Base-by-base conservation (phyloP, 768 basidiomycete species). In the Pleurotus djamor region DNA sequence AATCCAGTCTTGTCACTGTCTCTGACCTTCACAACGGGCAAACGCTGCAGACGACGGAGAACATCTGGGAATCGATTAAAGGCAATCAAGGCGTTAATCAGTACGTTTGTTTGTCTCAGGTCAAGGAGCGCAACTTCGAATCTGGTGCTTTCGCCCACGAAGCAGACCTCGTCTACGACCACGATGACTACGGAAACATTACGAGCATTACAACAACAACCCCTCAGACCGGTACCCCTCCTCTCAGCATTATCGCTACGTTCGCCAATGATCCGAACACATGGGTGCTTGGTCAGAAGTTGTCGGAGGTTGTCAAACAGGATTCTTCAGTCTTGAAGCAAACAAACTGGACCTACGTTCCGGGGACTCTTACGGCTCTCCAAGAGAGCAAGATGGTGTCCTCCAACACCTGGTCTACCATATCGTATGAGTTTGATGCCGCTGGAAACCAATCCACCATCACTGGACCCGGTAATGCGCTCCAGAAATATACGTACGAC, bases 261-360 rank as follows among this genome's bases (percentile, higher is more conserved):
- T 62, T 52, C 36, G 14, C 34, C 10, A 62, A 62, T n/a, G 12
- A 51, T 3, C 48, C 61, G 9, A 35, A 21, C 9, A 9, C 48
- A 8, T 62, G 61, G 61, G 61, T 62, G 21, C 34, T 62, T 32
- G 61, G 61, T 5, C 58, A 62, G 41, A 62, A 62, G 35, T 59
- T 41, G 10, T 34, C 35, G 12, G 54, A 56, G 16, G 44, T 17
- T 5, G 54, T 56, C 14, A 58, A 41, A 5, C 49, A 16, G 44
- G 52, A 34, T 13, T 41, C 12, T 6, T 50, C 50, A n/a, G 9
- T 47, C 32, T 51, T 52, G 50, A 62, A 21, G 44, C 47, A 48
- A 28, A 59, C 41, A 2, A 59, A 48, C 28, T 55, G 49, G 38
- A 3, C 16, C 0, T 56, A 41, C 37, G 36, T 38, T 14, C n/a